Base-by-base conservation (phyloP, 768 basidiomycete species). In the Leccinellum rugosiceps region DNA sequence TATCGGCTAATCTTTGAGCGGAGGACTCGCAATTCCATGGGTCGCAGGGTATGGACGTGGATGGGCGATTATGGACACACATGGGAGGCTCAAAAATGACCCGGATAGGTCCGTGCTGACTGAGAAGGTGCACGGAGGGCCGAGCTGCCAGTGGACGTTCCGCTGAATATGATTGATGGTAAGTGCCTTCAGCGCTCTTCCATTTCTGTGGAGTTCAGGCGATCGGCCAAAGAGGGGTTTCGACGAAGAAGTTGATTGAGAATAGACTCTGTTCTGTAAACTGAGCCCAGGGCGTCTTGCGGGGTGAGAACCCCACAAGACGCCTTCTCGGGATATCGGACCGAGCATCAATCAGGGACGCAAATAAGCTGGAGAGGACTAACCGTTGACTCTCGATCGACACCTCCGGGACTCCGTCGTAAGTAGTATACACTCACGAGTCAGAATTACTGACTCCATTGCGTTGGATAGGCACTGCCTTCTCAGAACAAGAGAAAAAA, bases 241-340 rank as follows among this genome's bases (percentile, higher is more conserved):
- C 41, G 19, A 43, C 41, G 9, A 11, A 41, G 38, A n/a, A n/a
- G 38, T 19, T 41, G 38, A 41, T 41, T 41, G 38, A 41, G 38
- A 41, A 41, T 21, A 43, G 41, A 43, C 41, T 43, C 6, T 10
- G 41, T 43, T n/a, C 13, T 41, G 38, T 41, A 41, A 43, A 19
- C 41, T 19, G 19, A 43, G 19, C 6, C 8, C 55, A 58, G 19
- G 57, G 55, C 31, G 21, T 44, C 55, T 15, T 49, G 38, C 35
- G 57, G 56, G 53, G 57, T 58, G 57, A 25, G 46, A 58, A 56
- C 23, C 43, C 19, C n/a, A 43, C n/a, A 43, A n/a, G 41, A 43
- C 14, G 44, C 6, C 14, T 23, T 45, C 21, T 25, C 23, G 23
- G 44, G 14, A 25, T 23, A 45, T 45, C 44, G 21, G 44, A 3